These are phyloP conservation scores for Neonothopanus nambi DNA, from an alignment of 1,284 basidiomycete species.

Conservation along the genomic window DNA sequence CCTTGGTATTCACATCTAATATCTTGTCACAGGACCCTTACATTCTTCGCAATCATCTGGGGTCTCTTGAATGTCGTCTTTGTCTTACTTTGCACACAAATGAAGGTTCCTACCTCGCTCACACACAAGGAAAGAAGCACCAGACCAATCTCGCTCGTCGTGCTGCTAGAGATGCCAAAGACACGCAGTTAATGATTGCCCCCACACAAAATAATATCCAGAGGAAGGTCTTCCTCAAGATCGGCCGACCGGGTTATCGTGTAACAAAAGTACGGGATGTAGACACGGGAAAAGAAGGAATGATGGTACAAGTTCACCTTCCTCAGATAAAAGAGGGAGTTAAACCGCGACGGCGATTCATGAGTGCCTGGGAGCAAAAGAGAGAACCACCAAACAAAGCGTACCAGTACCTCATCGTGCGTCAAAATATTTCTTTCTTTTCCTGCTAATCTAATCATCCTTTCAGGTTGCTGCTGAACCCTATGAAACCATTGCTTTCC, in stretches of 20 bases:
- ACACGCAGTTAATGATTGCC: conserved; percentile 83
- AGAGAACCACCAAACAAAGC: conserved; percentile 93
- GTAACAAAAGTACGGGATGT: conserved; percentile 87
- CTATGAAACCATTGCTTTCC: conserved; percentile 98
- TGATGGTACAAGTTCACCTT: conserved; percentile 96
- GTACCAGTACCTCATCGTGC: conserved; percentile 94
- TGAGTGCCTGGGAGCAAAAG: conserved; percentile 99
- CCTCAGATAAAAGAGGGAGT: conserved; percentile 92
- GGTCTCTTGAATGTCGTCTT: conserved; percentile 96
- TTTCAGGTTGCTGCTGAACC: conserved; percentile 94
- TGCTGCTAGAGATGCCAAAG: conserved; percentile 94
- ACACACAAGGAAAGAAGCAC: conserved; percentile 99
- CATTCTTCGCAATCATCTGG: conserved; percentile 96
- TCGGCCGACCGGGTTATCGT: conserved; percentile 92
- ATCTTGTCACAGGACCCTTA: conserved; percentile 81
- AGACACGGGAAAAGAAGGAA: conserved; percentile 82
- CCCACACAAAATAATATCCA: conserved; percentile 76
- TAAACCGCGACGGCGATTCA: conserved; percentile 87
- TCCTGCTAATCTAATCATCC: conserved; percentile 15
- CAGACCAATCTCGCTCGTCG: conserved; percentile 97
- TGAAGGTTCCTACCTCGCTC: conserved; percentile 98
- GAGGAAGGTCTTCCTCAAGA: conserved; percentile 95
- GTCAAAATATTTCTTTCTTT: conserved; percentile 33
- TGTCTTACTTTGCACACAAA: conserved; percentile 98
- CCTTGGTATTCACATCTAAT: conserved; percentile 6